A percentile compares a stretch with the other conserved stretches of the same genome.
These are phyloP conservation scores for Rhodotorula paludigena DNA, from an alignment of 768 basidiomycete species.

Conservation along the genomic window DNA sequence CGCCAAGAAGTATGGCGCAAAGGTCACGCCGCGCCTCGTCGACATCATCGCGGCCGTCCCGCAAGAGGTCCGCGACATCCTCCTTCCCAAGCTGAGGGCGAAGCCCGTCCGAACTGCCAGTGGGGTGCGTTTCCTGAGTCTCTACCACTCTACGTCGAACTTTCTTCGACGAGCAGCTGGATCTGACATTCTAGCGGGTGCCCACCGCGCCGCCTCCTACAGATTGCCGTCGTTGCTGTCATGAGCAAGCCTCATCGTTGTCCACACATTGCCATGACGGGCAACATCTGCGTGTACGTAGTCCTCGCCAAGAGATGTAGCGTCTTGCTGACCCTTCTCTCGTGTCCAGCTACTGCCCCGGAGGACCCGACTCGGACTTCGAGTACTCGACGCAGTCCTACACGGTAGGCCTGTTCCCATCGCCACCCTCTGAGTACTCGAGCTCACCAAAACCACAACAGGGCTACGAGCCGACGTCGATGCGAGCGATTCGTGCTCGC, in stretches of 20 bases:
- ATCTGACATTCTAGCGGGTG: neutral
- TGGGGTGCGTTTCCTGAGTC: constrained; percentile 59
- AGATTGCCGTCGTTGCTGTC: constrained; percentile 99
- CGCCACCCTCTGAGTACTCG: constrained; percentile 43
- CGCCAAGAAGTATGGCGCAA: constrained; percentile 82
- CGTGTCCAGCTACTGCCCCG: constrained; percentile 77
- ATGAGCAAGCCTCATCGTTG: constrained; percentile 99
- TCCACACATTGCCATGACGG: constrained; percentile 99
- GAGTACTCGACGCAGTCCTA: constrained; percentile 93
- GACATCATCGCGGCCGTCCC: constrained; percentile 98
- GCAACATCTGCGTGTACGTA: constrained; percentile 94
- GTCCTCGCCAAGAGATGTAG: neutral
- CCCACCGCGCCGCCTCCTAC: constrained; percentile 1
- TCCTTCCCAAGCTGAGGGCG: constrained; percentile 83
- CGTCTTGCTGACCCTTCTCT: neutral
- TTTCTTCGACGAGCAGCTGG: too few relatives aligned
- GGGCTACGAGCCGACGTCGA: constrained; percentile 93
- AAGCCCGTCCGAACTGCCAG: constrained; percentile 94
- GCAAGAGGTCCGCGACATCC: constrained; percentile 87
- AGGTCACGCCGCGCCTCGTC: constrained; percentile 84
- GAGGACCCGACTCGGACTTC: constrained; percentile 98
- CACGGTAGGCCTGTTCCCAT: constrained; percentile 23
- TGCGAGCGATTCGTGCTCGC: constrained; percentile 95
- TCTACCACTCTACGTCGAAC: too few relatives aligned
- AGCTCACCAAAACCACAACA: too few relatives aligned